A percentile compares a stretch with the other conserved stretches of the same genome.
These are phyloP conservation scores for Curvularia sp. DNA, from an alignment of 2,329 filamentous ascomycete genomes.

Conservation along the genomic window DNA sequence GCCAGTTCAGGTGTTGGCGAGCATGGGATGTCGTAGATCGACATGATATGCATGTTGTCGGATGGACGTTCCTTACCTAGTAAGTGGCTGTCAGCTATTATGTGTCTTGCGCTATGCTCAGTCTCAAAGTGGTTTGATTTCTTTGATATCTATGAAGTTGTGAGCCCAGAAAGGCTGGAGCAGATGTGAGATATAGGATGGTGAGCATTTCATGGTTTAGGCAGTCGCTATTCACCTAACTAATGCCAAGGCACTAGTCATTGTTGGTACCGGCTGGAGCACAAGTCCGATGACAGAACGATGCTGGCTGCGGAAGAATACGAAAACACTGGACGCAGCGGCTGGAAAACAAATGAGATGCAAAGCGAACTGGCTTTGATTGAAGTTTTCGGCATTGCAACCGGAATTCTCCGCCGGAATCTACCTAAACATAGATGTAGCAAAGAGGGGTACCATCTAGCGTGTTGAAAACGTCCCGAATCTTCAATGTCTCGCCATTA, in stretches of 20 bases:
- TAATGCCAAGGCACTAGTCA: constrained; percentile 1
- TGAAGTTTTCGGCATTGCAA: background rate
- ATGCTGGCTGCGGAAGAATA: background rate
- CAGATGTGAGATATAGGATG: background rate
- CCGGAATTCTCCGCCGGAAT: background rate
- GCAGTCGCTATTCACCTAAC: background rate
- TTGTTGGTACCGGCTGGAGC: background rate
- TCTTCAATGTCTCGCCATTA: constrained; percentile 9
- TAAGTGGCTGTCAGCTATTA: too few relatives aligned
- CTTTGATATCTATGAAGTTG: background rate
- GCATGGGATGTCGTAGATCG: background rate
- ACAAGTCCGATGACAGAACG: background rate
- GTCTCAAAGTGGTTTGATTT: background rate
- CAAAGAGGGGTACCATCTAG: constrained; percentile 7
- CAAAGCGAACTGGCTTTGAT: background rate
- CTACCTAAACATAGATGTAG: constrained; percentile 6
- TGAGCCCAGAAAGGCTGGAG: background rate
- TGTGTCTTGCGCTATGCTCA: background rate
- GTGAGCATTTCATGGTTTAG: background rate
- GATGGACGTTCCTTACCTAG: background rate
- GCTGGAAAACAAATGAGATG: background rate
- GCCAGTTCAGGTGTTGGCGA: background rate
- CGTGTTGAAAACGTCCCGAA: constrained; percentile 11
- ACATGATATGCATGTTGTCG: background rate
- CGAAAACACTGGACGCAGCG: background rate